A percentile compares a stretch with the other conserved stretches of the same genome.
These are phyloP conservation scores for Botryobasidium botryosum DNA, from an alignment of 768 basidiomycete species.

Conservation along the genomic window DNA sequence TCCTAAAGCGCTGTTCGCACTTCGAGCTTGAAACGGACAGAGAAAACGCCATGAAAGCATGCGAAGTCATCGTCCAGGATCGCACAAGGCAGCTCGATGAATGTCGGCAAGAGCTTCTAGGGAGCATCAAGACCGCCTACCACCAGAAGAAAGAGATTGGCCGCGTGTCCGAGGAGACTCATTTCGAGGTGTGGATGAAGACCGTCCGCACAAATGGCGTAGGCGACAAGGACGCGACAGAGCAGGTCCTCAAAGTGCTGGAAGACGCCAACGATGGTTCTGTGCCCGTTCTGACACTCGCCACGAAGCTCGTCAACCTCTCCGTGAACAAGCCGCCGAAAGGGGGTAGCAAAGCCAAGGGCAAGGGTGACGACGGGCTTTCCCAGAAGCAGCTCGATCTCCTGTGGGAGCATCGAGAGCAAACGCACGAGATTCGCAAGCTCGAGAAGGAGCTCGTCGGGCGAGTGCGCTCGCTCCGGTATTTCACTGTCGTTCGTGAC, in stretches of 20 bases:
- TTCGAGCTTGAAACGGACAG: slow-evolving; percentile 59
- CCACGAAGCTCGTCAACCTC: slow-evolving; percentile 1
- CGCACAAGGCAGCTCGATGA: slow-evolving; percentile 63
- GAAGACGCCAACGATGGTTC: slow-evolving; percentile 35
- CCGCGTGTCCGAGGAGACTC: slow-evolving; percentile 45
- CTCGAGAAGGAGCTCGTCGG: slow-evolving; percentile 80
- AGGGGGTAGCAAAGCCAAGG: slow-evolving; percentile 7
- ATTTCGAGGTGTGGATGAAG: slow-evolving; percentile 60
- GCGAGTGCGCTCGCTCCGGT: slow-evolving; percentile 76
- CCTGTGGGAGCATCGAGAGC: slow-evolving; percentile 70
- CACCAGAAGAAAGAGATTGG: slow-evolving; percentile 53
- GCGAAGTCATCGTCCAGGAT: slow-evolving; percentile 77
- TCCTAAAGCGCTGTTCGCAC: slow-evolving; percentile 89
- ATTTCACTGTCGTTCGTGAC: slow-evolving; percentile 82
- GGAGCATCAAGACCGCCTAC: slow-evolving; percentile 46
- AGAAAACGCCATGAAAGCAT: slow-evolving; percentile 75
- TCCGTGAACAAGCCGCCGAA: slow-evolving; percentile 7
- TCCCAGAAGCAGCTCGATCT: slow-evolving; percentile 15
- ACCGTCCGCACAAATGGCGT: slow-evolving; percentile 45
- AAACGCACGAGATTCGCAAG: slow-evolving; percentile 70
- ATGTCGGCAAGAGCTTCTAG: slow-evolving; percentile 56
- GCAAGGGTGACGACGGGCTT: slow-evolving; percentile 5
- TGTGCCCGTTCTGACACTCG: slow-evolving; percentile 1
- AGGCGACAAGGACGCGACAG: slow-evolving; percentile 61
- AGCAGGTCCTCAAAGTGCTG: slow-evolving; percentile 39